Percentiles rank a stretch among this genome's conserved stretches.
Evolutionary conservation across 2,329 filamentous ascomycete species (phyloP).

Genomic region (Epichloe coenophiala): DNA sequence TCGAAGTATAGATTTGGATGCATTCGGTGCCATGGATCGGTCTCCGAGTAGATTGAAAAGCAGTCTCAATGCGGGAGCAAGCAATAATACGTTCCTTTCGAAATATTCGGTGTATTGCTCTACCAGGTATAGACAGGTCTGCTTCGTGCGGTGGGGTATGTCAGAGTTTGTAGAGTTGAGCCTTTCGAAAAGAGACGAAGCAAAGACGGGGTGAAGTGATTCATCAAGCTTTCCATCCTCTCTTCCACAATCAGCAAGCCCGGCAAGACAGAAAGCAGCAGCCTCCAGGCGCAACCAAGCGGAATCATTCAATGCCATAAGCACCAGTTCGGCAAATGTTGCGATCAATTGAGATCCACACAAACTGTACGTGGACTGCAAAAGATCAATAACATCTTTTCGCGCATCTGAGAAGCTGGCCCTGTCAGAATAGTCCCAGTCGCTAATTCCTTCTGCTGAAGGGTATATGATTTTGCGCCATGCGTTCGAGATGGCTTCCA

Average conservation of each 20-base stretch:
- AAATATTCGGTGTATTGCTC: slow-evolving; percentile 68
- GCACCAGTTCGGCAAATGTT: slow-evolving; percentile 41
- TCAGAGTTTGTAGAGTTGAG: slow-evolving; percentile 33
- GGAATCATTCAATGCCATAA: slow-evolving; percentile 33
- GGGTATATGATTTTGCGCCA: slow-evolving; percentile 61
- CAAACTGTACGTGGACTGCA: slow-evolving; percentile 57
- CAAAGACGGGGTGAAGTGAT: slow-evolving; percentile 49
- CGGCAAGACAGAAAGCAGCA: slow-evolving; percentile 48
- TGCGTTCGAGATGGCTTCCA: slow-evolving; percentile 50
- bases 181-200: slow-evolving; percentile 41
- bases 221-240: slow-evolving; percentile 45
- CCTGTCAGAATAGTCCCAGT: slow-evolving; percentile 59
- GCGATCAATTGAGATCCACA: slow-evolving; percentile 41
- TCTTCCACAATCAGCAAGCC: slow-evolving; percentile 51
- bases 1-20: slow-evolving; percentile 60
- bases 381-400: slow-evolving; percentile 66
- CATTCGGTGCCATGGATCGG: slow-evolving; percentile 46
- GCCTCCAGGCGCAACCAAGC: slow-evolving; percentile 49
- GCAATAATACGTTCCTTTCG: slow-evolving; percentile 49
- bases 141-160: slow-evolving; percentile 49
- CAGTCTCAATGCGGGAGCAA: slow-evolving; percentile 60
- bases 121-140: slow-evolving; percentile 57
- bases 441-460: slow-evolving; percentile 36
- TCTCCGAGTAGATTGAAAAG: slow-evolving; percentile 58
- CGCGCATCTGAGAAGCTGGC: slow-evolving; percentile 58